These are phyloP conservation scores for Dentipellis fragilis DNA, from an alignment of 768 basidiomycete species.

Conservation along the genomic window DNA sequence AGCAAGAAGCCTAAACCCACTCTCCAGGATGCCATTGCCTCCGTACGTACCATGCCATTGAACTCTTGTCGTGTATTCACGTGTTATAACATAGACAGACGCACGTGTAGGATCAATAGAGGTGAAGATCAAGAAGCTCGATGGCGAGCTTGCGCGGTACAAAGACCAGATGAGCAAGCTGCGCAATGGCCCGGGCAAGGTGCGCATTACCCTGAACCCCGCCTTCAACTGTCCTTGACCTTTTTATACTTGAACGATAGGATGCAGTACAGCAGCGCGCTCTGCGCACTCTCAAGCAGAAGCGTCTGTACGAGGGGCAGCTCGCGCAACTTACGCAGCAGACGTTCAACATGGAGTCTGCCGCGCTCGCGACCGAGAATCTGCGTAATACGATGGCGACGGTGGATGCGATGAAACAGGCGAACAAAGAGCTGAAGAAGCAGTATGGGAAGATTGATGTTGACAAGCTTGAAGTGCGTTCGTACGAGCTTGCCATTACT, in stretches of 20 bases:
- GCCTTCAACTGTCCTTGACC: background rate
- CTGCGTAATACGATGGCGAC: conserved; percentile 98
- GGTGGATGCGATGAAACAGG: conserved; percentile 88
- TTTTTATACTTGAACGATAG: conserved; percentile 28
- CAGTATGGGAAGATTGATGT: conserved; percentile 97
- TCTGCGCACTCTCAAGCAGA: conserved; percentile 86
- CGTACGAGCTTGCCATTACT: background rate
- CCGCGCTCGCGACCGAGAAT: conserved; percentile 94
- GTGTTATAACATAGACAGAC: conserved; percentile 55
- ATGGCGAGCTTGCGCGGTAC: conserved; percentile 84
- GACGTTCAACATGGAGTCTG: conserved; percentile 97
- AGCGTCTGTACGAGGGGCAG: conserved; percentile 91
- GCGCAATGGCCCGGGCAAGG: conserved; percentile 92
- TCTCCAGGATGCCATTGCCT: conserved; percentile 87
- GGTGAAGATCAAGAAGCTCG: conserved; percentile 94
- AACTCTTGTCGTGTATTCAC: too few species aligned
- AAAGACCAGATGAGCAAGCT: conserved; percentile 96
- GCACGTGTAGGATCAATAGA: conserved; percentile 78
- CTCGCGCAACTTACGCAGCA: conserved; percentile 87
- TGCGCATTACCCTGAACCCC: conserved; percentile 21
- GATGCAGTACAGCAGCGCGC: conserved; percentile 92
- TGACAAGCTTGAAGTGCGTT: conserved; percentile 90
- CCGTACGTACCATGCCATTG: conserved; percentile 36
- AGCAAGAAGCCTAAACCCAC: conserved; percentile 78
- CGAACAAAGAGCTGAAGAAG: conserved; percentile 93